phyloP scores from a whole-genome alignment of 2,329 filamentous ascomycete genomes.

The Ophiostoma sp. region DNA sequence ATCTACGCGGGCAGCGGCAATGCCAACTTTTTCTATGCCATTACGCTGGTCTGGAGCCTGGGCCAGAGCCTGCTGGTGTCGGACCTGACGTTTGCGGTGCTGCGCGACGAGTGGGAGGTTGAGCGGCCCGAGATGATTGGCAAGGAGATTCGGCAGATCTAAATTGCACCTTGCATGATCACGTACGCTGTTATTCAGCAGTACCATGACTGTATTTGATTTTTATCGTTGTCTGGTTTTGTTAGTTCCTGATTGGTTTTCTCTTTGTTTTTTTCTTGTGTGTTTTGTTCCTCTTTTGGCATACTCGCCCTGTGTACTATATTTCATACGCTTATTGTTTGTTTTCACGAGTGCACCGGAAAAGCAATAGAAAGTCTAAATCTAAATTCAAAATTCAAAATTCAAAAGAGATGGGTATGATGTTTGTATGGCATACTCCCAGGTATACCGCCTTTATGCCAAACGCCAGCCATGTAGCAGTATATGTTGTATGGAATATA shows the following conservation, averaged over 20 bases:
- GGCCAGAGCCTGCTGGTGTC: constrained; percentile 81
- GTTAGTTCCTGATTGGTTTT: not conserved
- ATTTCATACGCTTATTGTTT: not conserved
- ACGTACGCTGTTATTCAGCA: constrained; percentile 1
- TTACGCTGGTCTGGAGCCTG: constrained; percentile 96
- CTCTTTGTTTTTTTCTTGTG: too few species aligned
- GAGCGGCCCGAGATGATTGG: constrained; percentile 86
- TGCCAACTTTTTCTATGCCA: constrained; percentile 98
- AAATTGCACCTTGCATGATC: not conserved
- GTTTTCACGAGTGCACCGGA: not conserved
- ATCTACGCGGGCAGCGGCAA: constrained; percentile 97
- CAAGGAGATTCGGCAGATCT: constrained; percentile 82
- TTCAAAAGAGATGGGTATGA: not conserved
- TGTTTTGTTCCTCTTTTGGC: not conserved
- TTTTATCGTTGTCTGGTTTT: not conserved
- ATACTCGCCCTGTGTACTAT: not conserved
- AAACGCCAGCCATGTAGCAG: not conserved
- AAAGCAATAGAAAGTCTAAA: constrained; percentile 5
- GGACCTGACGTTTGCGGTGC: constrained; percentile 79
- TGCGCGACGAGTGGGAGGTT: constrained; percentile 90
- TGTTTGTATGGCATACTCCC: not conserved
- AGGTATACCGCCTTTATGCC: not conserved
- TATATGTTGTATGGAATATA: not conserved
- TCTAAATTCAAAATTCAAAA: not conserved
- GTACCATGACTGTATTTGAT: constrained; percentile 3